These are phyloP conservation scores for Aspergillus quadricinctus DNA, from an alignment of 2,329 filamentous ascomycete genomes.

Conservation along the genomic window DNA sequence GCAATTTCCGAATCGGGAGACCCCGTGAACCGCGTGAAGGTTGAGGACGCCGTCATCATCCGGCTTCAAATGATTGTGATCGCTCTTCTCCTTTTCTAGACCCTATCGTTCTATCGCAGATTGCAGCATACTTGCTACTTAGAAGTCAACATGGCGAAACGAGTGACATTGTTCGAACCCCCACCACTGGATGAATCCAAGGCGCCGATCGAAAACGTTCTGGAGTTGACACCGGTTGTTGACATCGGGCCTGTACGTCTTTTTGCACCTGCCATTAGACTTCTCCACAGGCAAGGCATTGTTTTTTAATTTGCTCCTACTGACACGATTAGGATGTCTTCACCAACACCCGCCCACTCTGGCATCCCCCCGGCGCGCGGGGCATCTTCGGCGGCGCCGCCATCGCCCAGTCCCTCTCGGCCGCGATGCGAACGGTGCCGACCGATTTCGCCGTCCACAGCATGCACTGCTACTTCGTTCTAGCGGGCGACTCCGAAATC, in stretches of 20 bases:
- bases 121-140: not conserved
- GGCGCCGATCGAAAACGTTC: conserved; percentile 80
- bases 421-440: conserved; percentile 83
- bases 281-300: not conserved
- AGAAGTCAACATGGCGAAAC: conserved; percentile 24
- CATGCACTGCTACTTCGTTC: conserved; percentile 98
- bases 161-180: conserved; percentile 65
- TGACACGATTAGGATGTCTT: conserved; percentile 66
- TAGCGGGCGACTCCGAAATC: conserved; percentile 78
- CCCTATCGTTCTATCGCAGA: not conserved
- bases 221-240: conserved; percentile 74
- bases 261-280: not conserved
- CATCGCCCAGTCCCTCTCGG: conserved; percentile 85
- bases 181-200: conserved; percentile 68
- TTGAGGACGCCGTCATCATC: not conserved
- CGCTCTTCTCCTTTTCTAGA: not conserved
- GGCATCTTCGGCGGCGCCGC: conserved; percentile 92
- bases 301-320: not conserved
- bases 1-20: conserved; percentile 12
- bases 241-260: conserved; percentile 55
- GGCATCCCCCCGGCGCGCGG: conserved; percentile 86
- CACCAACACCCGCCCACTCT: conserved; percentile 86
- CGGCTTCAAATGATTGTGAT: not conserved
- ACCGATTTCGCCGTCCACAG: conserved; percentile 78
- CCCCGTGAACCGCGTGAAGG: not conserved